Evolutionary conservation across 331 rosid species (phyloP).

Genomic region (Acacia concinna): DNA sequence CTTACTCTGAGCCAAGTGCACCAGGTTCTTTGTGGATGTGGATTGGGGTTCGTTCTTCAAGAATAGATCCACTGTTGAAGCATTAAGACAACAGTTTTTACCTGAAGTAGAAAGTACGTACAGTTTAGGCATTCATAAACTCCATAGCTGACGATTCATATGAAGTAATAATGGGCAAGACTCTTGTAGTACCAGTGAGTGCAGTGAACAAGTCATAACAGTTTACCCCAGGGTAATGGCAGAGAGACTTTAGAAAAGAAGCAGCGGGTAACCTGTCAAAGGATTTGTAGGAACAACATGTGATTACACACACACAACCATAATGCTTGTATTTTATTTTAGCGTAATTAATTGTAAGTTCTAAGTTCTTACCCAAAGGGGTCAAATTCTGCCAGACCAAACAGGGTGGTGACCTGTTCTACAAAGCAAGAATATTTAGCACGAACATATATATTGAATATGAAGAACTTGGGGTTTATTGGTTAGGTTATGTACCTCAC

Average conservation of each 20-base stretch:
- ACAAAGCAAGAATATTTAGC: conserved; percentile 2
- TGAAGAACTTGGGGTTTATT: neutral
- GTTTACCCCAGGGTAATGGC: conserved; percentile 52
- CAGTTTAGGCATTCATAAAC: neutral
- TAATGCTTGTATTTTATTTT: neutral
- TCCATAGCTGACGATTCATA: neutral
- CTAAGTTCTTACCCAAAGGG: conserved; percentile 60
- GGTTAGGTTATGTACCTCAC: conserved; percentile 50
- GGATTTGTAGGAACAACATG: conserved; percentile 21
- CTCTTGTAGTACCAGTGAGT: conserved; percentile 62
- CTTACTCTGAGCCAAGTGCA: conserved; percentile 88
- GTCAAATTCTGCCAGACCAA: conserved; percentile 76
- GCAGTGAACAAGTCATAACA: conserved; percentile 66
- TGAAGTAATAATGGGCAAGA: conserved; percentile 4
- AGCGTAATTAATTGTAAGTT: neutral
- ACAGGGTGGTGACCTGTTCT: conserved; percentile 46
- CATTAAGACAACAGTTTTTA: conserved; percentile 76
- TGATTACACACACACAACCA: neutral
- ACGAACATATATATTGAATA: neutral
- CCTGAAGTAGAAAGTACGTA: conserved; percentile 43
- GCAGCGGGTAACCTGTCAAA: conserved; percentile 46
- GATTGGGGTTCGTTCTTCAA: conserved; percentile 74
- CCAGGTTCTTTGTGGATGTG: conserved; percentile 80
- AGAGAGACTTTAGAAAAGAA: conserved; percentile 44
- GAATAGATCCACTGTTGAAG: conserved; percentile 68